Evolutionary conservation across 2,329 filamentous ascomycete genomes (phyloP).

Genomic region (Paracamarosporium sp.): DNA sequence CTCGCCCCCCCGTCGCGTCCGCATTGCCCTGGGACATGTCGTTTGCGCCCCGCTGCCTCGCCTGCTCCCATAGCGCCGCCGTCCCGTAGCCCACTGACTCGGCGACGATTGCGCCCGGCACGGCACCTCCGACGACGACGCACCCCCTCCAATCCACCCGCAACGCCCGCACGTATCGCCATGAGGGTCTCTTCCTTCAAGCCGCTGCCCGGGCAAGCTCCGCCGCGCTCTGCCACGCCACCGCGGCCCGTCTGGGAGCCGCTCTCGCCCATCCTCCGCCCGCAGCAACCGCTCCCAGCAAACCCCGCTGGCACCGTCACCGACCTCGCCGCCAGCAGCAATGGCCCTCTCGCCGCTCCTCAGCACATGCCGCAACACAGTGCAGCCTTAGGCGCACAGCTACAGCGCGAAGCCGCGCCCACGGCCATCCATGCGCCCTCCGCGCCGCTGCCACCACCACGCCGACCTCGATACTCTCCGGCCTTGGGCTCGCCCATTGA

Average conservation of each 20-base stretch:
- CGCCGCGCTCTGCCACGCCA: conserved; percentile 37
- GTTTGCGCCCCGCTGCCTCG: conserved; percentile 24
- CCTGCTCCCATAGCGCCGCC: conserved; percentile 28
- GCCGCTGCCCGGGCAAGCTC: conserved; percentile 37
- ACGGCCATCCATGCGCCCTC: conserved; percentile 24
- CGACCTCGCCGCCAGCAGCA: conserved; percentile 15
- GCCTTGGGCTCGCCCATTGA: conserved; percentile 49
- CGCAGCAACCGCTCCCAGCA: conserved; percentile 23
- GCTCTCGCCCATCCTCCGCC: conserved; percentile 40
- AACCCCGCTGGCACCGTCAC: conserved; percentile 29
- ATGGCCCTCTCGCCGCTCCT: conserved; percentile 6
- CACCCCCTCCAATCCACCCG: conserved; percentile 24
- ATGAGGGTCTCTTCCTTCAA: conserved; percentile 43
- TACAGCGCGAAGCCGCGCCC: conserved; percentile 16
- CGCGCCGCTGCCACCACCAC: conserved; percentile 30
- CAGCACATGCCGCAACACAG: conserved; percentile 2
- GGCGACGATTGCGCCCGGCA: conserved; percentile 32
- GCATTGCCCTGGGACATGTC: conserved; percentile 34
- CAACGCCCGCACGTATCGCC: conserved; percentile 29
- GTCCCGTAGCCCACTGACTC: conserved; percentile 34
- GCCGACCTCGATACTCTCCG: conserved; percentile 26
- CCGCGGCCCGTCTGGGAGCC: conserved; percentile 44
- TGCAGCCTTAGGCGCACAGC: conserved; percentile 15
- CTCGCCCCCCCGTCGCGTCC: conserved; percentile 23
- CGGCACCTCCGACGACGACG: conserved; percentile 29